Percentiles rank a stretch among this genome's conserved stretches.
Evolutionary conservation across 129 eudicot species (phyloP).

Genomic region (Centaurea solstitialis): DNA sequence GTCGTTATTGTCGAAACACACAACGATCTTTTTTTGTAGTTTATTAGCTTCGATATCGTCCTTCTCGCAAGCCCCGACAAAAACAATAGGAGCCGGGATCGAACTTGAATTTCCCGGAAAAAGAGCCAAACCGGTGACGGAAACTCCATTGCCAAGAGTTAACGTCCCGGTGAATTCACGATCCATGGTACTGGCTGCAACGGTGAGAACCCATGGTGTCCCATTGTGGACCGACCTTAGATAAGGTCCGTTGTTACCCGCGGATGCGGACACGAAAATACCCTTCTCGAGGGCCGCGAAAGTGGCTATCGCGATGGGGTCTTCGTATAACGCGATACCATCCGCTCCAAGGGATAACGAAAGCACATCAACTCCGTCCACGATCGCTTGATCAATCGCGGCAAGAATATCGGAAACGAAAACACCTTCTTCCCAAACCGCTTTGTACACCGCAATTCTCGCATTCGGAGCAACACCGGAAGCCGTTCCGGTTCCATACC

Average conservation of each 20-base stretch:
- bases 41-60: constrained; percentile 21
- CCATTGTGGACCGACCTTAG: constrained; percentile 63
- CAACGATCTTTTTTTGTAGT: constrained; percentile 41
- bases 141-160: constrained; percentile 59
- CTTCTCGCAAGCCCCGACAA: constrained; percentile 39
- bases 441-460: constrained; percentile 71
- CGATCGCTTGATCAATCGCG: constrained; percentile 76
- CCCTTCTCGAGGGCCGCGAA: constrained; percentile 79
- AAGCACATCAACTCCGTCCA: constrained; percentile 69
- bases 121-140: constrained; percentile 49
- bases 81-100: constrained; percentile 15
- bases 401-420: constrained; percentile 60
- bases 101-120: constrained; percentile 48
- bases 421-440: constrained; percentile 67
- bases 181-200: constrained; percentile 72
- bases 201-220: constrained; percentile 82
- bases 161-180: constrained; percentile 53
- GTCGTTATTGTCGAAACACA: constrained; percentile 54
- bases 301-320: constrained; percentile 68
- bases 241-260: constrained; percentile 73
- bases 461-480: constrained; percentile 75
- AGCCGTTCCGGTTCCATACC: constrained; percentile 65
- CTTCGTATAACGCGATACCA: constrained; percentile 41
- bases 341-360: constrained; percentile 68
- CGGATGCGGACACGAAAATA: constrained; percentile 68